Percentiles rank a stretch among this genome's conserved stretches.
phyloP scores from a whole-genome alignment of 345 rosid genomes.

The Heritiera littoralis region DNA sequence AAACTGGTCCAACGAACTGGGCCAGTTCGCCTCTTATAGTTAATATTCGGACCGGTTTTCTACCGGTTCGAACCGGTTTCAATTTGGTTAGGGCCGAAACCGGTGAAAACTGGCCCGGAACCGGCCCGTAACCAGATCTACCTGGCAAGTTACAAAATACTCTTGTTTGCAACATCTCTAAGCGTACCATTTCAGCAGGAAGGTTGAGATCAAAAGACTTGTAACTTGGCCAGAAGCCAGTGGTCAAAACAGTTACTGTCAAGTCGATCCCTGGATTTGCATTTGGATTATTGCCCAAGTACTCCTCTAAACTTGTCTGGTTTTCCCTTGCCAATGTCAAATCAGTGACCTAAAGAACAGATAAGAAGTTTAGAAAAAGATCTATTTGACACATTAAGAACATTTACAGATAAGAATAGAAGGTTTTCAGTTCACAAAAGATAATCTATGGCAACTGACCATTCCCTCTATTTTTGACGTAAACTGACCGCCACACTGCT shows the following conservation, averaged over 20 bases:
- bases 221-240: constrained; percentile 82
- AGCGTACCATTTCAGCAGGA: constrained; percentile 66
- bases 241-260: constrained; percentile 67
- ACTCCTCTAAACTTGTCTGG: constrained; percentile 59
- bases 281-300: constrained; percentile 44
- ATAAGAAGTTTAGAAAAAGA: neutral
- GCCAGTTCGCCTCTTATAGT: too few relatives aligned
- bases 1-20: too few relatives aligned
- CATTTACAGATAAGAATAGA: neutral
- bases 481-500: constrained; percentile 76
- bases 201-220: constrained; percentile 69
- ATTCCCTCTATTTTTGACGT: constrained; percentile 87
- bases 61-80: too few relatives aligned
- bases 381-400: neutral
- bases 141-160: neutral
- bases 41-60: too few relatives aligned
- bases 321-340: constrained; percentile 71
- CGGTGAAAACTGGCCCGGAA: too few relatives aligned
- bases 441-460: constrained; percentile 41
- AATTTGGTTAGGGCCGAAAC: too few relatives aligned
- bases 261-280: constrained; percentile 63
- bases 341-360: constrained; percentile 55
- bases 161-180: constrained; percentile 7
- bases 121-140: constrained; percentile 2
- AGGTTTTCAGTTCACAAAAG: neutral